Percentiles rank a stretch among this genome's conserved stretches.
Evolutionary conservation across 345 rosid species (phyloP).

Genomic region (Pugionium cornutum): DNA sequence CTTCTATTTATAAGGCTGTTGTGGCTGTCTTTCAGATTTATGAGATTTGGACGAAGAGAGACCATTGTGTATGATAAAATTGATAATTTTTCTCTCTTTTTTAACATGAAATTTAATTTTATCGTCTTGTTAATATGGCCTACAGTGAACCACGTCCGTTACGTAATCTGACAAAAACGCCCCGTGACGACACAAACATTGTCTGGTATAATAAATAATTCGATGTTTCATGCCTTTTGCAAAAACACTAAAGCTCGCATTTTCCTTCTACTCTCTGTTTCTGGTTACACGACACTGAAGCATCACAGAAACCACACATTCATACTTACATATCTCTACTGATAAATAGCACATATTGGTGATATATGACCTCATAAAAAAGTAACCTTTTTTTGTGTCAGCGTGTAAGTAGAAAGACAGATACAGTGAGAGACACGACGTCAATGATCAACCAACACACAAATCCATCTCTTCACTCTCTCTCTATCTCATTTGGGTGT

Average conservation of each 20-base stretch:
- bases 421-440: conserved; percentile 26
- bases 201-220: background rate
- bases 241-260: background rate
- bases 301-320: conserved; percentile 23
- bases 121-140: background rate
- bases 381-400: conserved; percentile 10
- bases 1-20: background rate
- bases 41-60: conserved; percentile 2
- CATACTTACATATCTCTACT: conserved; percentile 1
- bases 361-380: background rate
- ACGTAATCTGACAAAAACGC: background rate
- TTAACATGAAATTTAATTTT: no score
- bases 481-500: background rate
- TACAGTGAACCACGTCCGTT: background rate
- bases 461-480: background rate
- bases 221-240: no score
- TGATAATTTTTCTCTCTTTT: no score
- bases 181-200: background rate
- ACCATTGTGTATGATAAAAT: background rate
- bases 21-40: background rate
- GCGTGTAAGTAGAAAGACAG: conserved; percentile 13
- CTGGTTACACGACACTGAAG: conserved; percentile 8
- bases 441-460: conserved; percentile 21
- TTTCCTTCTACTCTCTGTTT: background rate
- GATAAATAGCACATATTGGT: background rate